Conservation (phyloP, 2,329 filamentous ascomycete genomes). For the Knufia petricola region DNA sequence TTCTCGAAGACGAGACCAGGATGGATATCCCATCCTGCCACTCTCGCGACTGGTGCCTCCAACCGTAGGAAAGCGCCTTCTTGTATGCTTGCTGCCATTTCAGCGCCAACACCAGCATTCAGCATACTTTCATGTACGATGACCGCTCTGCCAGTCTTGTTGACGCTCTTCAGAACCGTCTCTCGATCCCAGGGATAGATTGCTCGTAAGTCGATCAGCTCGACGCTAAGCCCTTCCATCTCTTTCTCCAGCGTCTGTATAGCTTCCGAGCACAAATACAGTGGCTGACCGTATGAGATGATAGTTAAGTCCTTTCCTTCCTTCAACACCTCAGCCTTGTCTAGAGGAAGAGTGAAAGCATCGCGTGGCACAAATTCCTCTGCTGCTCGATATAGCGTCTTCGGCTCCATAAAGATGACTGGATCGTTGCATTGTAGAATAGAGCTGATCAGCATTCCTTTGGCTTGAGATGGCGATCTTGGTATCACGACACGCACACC, state of each 20-base stretch:
- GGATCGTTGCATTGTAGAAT: constrained; percentile 73
- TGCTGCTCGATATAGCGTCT: constrained; percentile 81
- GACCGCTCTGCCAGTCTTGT: constrained; percentile 75
- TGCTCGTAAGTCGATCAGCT: constrained; percentile 79
- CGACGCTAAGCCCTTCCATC: constrained; percentile 59
- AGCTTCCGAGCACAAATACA: constrained; percentile 73
- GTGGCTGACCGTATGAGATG: constrained; percentile 78
- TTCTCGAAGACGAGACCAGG: constrained; percentile 69
- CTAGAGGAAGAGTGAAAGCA: constrained; percentile 72
- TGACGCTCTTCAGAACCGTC: constrained; percentile 70
- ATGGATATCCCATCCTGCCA: constrained; percentile 86
- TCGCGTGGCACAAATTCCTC: constrained; percentile 82
- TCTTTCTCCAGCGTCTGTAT: constrained; percentile 68
- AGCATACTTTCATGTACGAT: constrained; percentile 90
- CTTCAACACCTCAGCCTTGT: constrained; percentile 76
- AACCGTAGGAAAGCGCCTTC: constrained; percentile 75
- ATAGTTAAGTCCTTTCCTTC: constrained; percentile 71
- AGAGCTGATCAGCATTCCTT: constrained; percentile 68
- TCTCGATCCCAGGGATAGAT: constrained; percentile 87
- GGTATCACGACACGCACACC: constrained; percentile 79
- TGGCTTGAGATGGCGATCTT: constrained; percentile 75
- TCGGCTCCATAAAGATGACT: constrained; percentile 88
- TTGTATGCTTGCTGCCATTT: constrained; percentile 80
- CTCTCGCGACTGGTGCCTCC: constrained; percentile 74
- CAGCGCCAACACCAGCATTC: constrained; percentile 79